Evolutionary conservation across 169 alveolate genomes (phyloP).

Genomic region (Fabrea salina): DNA sequence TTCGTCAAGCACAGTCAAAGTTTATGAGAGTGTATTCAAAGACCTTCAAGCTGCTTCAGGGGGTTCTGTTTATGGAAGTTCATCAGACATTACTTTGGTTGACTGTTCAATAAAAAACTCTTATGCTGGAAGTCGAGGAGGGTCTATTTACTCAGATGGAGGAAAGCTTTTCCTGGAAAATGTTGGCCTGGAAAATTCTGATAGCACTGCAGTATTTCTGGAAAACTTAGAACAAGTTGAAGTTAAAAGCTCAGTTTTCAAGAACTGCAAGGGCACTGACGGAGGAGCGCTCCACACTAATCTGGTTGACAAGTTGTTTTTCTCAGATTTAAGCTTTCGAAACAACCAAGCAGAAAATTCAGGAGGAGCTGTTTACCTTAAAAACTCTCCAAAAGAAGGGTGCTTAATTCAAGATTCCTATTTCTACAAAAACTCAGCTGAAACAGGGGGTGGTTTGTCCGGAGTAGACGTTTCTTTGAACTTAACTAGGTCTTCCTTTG

Average conservation of each 20-base stretch:
- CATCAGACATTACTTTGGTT: too few species aligned
- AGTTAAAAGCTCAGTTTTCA: neutral
- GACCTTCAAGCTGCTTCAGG: neutral
- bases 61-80: neutral
- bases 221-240: too few species aligned
- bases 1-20: neutral
- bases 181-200: too few species aligned
- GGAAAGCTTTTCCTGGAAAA: too few species aligned
- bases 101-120: too few species aligned
- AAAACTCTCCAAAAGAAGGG: too few species aligned
- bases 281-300: too few species aligned
- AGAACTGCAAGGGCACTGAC: neutral
- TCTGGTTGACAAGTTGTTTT: too few species aligned
- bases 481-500: neutral
- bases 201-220: too few species aligned
- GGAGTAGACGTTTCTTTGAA: neutral
- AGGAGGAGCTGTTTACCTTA: constrained; percentile 5
- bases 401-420: neutral
- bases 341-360: neutral
- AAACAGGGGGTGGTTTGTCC: neutral
- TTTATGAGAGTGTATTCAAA: neutral
- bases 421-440: neutral
- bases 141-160: too few species aligned
- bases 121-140: too few species aligned
- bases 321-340: too few species aligned